Evolutionary conservation across 768 basidiomycete genomes (phyloP), one percentile per base, ranked within the genome.

Genomic region (Dendrothele bispora): DNA sequence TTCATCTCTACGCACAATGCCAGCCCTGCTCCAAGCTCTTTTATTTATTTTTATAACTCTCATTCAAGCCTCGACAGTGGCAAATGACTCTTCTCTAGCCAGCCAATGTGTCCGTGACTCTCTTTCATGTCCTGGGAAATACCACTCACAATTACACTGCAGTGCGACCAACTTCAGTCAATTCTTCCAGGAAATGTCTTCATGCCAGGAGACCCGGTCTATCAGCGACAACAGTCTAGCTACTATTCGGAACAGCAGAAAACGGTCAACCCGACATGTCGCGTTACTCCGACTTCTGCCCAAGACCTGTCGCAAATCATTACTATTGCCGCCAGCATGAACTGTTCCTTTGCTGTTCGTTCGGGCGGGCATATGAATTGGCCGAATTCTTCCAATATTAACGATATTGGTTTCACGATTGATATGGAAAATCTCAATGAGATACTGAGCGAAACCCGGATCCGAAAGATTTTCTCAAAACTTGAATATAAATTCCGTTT

Each of bases 361-460:
- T 50, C 49, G 4, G 52, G 55, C 12, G 55, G 55, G 15, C 54
- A 50, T 26, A 48, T 44, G 25, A 29, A 34, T 18, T 48, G 41
- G 25, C 29, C 35, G 8, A 39, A 43, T 24, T 27, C 10, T 7
- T 48, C 42, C 26, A 54, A 48, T 21, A 14, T 54, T 18, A 49
- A 41, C 34, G 25, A 32, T 1, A 17, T 37, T 32, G 53, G 53
- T 3, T 54, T 51, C 17, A 49, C 49, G 10, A 51, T 51, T 4
- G 52, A 53, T 18, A 39, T 51, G 6, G 42, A 48, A 25, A 40
- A 38, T 3, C 36, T 51, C 34, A 39, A 54, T 17, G 20, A 43
- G n/a, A n/a, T n/a, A n/a, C n/a, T n/a, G n/a, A n/a, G n/a, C n/a
- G n/a, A n/a, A n/a, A n/a, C n/a, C n/a, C n/a, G n/a, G n/a, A n/a